Evolutionary conservation across 352 stramenopile genomes (phyloP), one percentile per base, ranked within the genome.

Genomic region (Pythium chondricola): DNA sequence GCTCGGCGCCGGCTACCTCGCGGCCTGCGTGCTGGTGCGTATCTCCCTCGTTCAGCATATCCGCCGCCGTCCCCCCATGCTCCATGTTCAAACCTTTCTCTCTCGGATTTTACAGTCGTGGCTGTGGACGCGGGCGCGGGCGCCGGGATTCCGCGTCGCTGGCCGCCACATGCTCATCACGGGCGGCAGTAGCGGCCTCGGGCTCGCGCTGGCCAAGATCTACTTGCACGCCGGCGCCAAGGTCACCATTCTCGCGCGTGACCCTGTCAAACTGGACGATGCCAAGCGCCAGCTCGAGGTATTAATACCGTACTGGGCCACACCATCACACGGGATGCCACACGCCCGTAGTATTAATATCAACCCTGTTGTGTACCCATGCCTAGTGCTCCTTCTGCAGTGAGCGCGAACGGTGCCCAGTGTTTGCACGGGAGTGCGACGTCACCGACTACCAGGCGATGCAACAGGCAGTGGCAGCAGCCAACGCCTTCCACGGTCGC

Each of bases 111-210:
- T 46, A 27, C 18, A 88, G 76, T 82, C 74, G 17, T 56, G 72
- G 52, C 40, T 78, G 30, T 86, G 67, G 70, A 75, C 70, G 31
- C 48, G 49, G 44, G 22, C 69, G 29, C 56, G 50, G 0, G 70
- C 74, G n/a, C 72, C 70, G 20, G 64, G 68, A 21, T 79, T 88
- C 26, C 45, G 61, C 6, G 74, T 81, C 22, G 48, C 53, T 21
- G 66, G 43, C 52, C 71, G 74, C 37, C 77, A 88, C 59, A 68
- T 88, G 18, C 49, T 86, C 36, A 50, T 88, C 48, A 84, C 74
- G 0, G 72, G 69, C 2, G 54, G 53, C 3, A 74, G 62, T 31
- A 63, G 62, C 22, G 66, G 66, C 0, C 41, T 86, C 9, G 74
- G 77, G 3, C 63, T 88, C 20, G 62, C 72, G 35, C 69, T 87